phyloP scores from a whole-genome alignment of 495 filamentous ascomycete genomes.

The Penicillium daleae region DNA sequence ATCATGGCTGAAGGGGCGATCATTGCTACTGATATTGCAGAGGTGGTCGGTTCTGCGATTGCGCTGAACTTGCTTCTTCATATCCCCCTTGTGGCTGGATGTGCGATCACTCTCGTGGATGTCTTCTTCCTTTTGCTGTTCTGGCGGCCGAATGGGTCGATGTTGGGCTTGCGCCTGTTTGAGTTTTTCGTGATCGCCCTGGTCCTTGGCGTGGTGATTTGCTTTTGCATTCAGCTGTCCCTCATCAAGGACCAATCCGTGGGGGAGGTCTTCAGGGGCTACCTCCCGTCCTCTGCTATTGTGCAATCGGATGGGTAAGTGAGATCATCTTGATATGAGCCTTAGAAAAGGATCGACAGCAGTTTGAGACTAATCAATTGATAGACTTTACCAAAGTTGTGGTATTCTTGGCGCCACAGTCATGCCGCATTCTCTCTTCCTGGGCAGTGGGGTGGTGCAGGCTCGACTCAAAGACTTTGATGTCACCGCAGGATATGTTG shows the following conservation, averaged over 20 bases:
- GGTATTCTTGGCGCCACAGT: conserved; percentile 93
- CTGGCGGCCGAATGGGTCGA: conserved; percentile 74
- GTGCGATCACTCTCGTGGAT: conserved; percentile 82
- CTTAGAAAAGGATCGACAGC: background rate
- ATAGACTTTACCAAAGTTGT: conserved; percentile 83
- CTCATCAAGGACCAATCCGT: conserved; percentile 69
- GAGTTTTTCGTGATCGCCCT: conserved; percentile 79
- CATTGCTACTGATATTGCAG: conserved; percentile 88
- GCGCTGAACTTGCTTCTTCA: conserved; percentile 82
- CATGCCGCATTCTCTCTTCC: conserved; percentile 90
- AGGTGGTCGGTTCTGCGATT: conserved; percentile 91
- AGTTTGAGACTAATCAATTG: conserved; percentile 11
- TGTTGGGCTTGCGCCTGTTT: conserved; percentile 75
- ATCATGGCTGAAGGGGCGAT: conserved; percentile 78
- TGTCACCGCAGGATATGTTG: conserved; percentile 58
- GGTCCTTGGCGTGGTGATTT: conserved; percentile 84
- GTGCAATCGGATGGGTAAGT: conserved; percentile 66
- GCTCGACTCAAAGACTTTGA: conserved; percentile 82
- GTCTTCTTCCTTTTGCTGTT: conserved; percentile 86
- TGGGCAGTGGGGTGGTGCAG: conserved; percentile 89
- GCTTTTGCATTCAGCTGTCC: conserved; percentile 87
- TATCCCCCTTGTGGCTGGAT: conserved; percentile 83
- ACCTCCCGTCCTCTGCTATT: conserved; percentile 75
- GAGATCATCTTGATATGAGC: background rate
- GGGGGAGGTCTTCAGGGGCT: conserved; percentile 82